Evolutionary conservation across 2,329 filamentous ascomycete species (phyloP), one percentile per base, ranked within the genome.

Genomic region (Ceratocystiopsis minuta): DNA sequence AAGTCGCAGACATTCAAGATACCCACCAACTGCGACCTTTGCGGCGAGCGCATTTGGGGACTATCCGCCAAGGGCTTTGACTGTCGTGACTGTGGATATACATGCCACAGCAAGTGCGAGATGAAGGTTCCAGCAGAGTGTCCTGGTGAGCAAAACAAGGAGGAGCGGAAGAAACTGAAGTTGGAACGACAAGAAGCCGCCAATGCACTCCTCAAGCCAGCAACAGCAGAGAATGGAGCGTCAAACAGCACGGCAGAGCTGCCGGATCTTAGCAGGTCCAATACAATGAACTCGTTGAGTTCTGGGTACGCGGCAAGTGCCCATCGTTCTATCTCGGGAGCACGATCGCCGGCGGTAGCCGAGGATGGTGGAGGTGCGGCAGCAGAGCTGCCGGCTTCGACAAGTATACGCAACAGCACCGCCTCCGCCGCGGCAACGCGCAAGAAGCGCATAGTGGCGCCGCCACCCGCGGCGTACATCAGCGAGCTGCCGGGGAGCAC

Each of bases 1-100:
- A 94, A 93, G 61, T 78, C 84, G n/a, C 86, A 96, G 55, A 96
- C 90, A 0, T 98, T 96, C 69, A 96, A 96, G 59, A 94, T 98
- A 46, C 92, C 92, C 0, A 98, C 90, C 5, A 96, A 96, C 57
- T 98, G 90, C 62, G 90, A 98, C 58, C 70, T 95, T 13, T 98
- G 90, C 52, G 87, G 87, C 16, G 90, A 98, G 56, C 75, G 90
- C 24, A 94, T 98, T 57, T 98, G 90, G 90, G 90, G 90, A 1
- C 60, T 98, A 35, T 93, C 85, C 28, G 88, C 90, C 34, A 98
- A 98, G 61, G 90, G 90, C 0, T 92, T 94, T 55, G 87, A 93
- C 57, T 98, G 90, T 55, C 75, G 81, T 51, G 88, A 96, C 58
- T 98, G 90, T 54, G 90, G 92, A 32, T 98, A 95, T 61, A 95